A percentile compares a stretch with the other conserved stretches of the same genome.
These are phyloP conservation scores for Cladophialophora yegresii DNA, from an alignment of 2,329 filamentous ascomycete genomes.

Conservation along the genomic window DNA sequence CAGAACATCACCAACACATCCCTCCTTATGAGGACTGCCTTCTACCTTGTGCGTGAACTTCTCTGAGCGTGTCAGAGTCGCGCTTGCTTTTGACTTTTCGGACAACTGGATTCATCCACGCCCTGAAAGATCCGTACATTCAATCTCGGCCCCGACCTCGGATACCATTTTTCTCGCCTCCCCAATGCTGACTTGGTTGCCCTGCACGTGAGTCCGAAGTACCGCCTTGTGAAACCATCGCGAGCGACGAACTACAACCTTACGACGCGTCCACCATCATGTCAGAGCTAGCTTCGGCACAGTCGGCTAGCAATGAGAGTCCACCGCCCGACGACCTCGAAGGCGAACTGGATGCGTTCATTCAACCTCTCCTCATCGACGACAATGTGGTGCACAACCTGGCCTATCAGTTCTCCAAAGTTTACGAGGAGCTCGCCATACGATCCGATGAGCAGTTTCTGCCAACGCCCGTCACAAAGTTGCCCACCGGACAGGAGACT, in stretches of 20 bases:
- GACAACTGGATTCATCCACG: not conserved
- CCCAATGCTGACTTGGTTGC: conserved; percentile 28
- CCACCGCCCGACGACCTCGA: conserved; percentile 39
- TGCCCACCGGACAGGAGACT: conserved; percentile 55
- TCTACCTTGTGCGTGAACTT: conserved; percentile 8
- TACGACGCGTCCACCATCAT: conserved; percentile 16
- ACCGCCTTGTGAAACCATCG: conserved; percentile 7
- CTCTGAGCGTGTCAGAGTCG: not conserved
- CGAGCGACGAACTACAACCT: conserved; percentile 1
- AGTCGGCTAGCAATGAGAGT: conserved; percentile 34
- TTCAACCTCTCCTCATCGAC: conserved; percentile 46
- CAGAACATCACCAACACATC: conserved; percentile 16
- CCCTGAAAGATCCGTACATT: not conserved
- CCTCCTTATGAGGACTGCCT: conserved; percentile 8
- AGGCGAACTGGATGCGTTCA: conserved; percentile 45
- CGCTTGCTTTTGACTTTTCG: not conserved
- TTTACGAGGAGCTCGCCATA: conserved; percentile 49
- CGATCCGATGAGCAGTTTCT: conserved; percentile 52
- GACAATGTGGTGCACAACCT: conserved; percentile 49
- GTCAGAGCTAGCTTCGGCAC: conserved; percentile 34
- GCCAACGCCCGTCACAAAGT: conserved; percentile 50
- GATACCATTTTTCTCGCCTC: not conserved
- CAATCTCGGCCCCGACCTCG: not conserved
- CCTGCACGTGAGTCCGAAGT: conserved; percentile 28
- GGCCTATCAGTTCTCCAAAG: conserved; percentile 49